These are phyloP conservation scores for Monosporascus cannonballus DNA, from an alignment of 2,329 filamentous ascomycete species.

Conservation along the genomic window DNA sequence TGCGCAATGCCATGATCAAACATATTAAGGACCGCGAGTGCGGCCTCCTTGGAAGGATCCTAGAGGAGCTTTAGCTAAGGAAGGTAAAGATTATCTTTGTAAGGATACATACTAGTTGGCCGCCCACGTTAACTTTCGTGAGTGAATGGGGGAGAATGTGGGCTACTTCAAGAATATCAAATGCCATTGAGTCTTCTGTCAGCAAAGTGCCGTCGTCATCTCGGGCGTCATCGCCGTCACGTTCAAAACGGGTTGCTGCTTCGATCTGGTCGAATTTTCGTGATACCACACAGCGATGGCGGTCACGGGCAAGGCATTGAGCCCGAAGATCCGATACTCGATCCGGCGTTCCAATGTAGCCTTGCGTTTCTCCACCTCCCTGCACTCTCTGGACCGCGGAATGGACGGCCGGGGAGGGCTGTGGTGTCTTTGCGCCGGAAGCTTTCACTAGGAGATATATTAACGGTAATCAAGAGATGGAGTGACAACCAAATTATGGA, in stretches of 20 bases:
- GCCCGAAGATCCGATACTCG: conserved; percentile 18
- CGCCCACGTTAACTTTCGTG: conserved; percentile 4
- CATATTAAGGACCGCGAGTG: conserved; percentile 34
- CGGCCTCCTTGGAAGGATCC: conserved; percentile 23
- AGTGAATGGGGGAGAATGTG: conserved; percentile 16
- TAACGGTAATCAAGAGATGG: conserved; percentile 2
- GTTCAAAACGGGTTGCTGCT: conserved; percentile 4
- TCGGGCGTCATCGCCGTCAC: conserved; percentile 9
- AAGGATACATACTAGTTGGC: conserved; percentile 5
- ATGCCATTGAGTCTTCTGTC: neutral
- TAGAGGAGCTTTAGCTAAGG: conserved; percentile 4
- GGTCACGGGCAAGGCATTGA: conserved; percentile 22
- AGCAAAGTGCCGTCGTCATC: conserved; percentile 21
- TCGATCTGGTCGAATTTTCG: conserved; percentile 14
- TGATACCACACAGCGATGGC: conserved; percentile 22
- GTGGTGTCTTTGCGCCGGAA: conserved; percentile 17
- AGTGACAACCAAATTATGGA: neutral
- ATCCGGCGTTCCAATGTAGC: conserved; percentile 15
- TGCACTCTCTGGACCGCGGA: conserved; percentile 16
- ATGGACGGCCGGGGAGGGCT: conserved; percentile 18
- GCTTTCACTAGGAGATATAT: conserved; percentile 17
- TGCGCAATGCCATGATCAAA: conserved; percentile 30
- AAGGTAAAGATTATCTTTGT: neutral
- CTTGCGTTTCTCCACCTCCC: conserved; percentile 4
- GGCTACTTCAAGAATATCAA: conserved; percentile 13